Conservation (phyloP, 2,329 filamentous ascomycete genomes). For the Aspergillaceae sp. region DNA sequence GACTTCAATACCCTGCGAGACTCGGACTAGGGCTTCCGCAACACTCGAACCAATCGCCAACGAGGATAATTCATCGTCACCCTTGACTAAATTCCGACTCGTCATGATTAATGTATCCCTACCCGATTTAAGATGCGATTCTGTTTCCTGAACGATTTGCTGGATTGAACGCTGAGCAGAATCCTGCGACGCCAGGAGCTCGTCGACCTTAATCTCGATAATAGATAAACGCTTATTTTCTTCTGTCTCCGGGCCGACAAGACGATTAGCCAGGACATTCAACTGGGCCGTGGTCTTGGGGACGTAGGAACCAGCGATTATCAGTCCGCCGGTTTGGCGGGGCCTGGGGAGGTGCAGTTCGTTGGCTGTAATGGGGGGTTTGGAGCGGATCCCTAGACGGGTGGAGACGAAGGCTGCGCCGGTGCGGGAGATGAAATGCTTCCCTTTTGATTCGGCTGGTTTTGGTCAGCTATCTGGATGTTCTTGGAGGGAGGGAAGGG, state of each 20-base stretch:
- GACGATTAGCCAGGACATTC: conserved; percentile 30
- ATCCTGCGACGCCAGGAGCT: conserved; percentile 35
- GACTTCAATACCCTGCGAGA: conserved; percentile 40
- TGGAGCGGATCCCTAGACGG: conserved; percentile 45
- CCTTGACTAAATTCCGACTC: conserved; percentile 45
- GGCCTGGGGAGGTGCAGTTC: conserved; percentile 34
- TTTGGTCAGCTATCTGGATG: neutral
- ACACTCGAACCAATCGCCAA: conserved; percentile 49
- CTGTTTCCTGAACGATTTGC: conserved; percentile 27
- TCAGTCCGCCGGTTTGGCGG: conserved; percentile 39
- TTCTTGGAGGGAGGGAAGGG: neutral
- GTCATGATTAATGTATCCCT: conserved; percentile 54
- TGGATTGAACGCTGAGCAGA: conserved; percentile 13
- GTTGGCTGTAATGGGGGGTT: conserved; percentile 42
- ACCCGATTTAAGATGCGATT: conserved; percentile 35
- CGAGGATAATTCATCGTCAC: conserved; percentile 42
- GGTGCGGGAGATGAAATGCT: conserved; percentile 40
- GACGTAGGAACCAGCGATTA: conserved; percentile 51
- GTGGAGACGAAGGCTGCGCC: conserved; percentile 43
- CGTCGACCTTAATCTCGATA: conserved; percentile 42
- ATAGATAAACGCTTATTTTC: conserved; percentile 29
- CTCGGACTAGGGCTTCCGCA: conserved; percentile 43
- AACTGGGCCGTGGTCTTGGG: conserved; percentile 52
- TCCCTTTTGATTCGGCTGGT: conserved; percentile 29
- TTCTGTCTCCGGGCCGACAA: conserved; percentile 19